phyloP scores from a whole-genome alignment of 495 filamentous ascomycete species.

The Talaromyces proteolyticus region DNA sequence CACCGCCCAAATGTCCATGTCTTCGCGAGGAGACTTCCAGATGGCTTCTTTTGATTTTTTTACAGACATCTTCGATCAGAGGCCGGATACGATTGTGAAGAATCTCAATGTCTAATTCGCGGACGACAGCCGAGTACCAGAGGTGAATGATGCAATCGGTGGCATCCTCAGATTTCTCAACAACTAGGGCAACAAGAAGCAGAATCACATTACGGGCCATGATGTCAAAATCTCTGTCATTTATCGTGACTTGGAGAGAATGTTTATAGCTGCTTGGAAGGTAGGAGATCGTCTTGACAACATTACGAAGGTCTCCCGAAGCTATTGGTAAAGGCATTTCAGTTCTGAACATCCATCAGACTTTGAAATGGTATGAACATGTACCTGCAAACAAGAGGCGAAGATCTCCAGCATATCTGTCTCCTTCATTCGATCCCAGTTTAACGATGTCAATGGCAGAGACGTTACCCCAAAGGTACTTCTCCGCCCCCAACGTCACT shows the following conservation, averaged over 20 bases:
- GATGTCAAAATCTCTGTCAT: constrained; percentile 36
- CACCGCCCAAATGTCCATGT: constrained; percentile 10
- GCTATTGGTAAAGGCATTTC: constrained; percentile 17
- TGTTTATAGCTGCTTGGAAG: constrained; percentile 22
- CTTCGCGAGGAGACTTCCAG: constrained; percentile 8
- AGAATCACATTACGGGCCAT: constrained; percentile 40
- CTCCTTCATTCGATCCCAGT: constrained; percentile 35
- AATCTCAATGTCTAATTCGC: constrained; percentile 9
- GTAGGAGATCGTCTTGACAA: constrained; percentile 28
- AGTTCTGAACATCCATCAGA: background rate
- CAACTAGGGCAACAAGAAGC: constrained; percentile 25
- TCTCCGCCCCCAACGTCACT: background rate
- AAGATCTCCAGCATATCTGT: constrained; percentile 18
- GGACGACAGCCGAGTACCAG: constrained; percentile 30
- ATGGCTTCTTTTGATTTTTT: constrained; percentile 14
- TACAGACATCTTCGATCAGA: constrained; percentile 19
- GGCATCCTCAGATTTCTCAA: constrained; percentile 11
- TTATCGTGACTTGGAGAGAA: constrained; percentile 22
- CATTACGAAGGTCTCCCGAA: constrained; percentile 40
- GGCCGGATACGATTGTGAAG: constrained; percentile 13
- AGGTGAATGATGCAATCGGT: constrained; percentile 25
- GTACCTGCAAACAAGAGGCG: constrained; percentile 34
- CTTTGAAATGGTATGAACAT: background rate
- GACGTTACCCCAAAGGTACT: constrained; percentile 38
- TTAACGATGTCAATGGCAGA: constrained; percentile 39